Evolutionary conservation across 1,139 yeast genomes (phyloP), one percentile per base, ranked within the genome.

Genomic region (Zygosaccharomyces sapae): DNA sequence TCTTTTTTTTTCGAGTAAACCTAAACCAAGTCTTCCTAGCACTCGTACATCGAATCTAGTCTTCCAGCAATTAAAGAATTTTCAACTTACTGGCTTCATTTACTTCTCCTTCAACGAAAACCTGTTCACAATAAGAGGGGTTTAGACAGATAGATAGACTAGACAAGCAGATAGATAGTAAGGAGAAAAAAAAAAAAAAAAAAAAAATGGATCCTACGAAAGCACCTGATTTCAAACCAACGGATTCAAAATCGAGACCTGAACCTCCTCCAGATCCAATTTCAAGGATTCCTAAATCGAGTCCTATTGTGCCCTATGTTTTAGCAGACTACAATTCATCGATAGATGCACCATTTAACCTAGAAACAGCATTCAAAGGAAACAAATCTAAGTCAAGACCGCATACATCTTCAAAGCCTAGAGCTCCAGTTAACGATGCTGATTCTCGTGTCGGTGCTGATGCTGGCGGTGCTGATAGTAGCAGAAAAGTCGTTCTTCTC

Each of bases 171-270:
- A 22, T 22, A 22, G 25, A 22, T 7, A 22, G 25, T 22, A 22
- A 22, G 25, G 25, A 22, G 25, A 22, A 22, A 22, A 22, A 22
- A 22, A 22, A 22, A 19, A 22, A n/a, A 22, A 7, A 22, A 22
- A 22, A 22, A 22, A 22, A 22, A 41, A 84, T 85, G 94, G 94
- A 85, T 62, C 94, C 94, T 27, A 83, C 86, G 5, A 77, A 80
- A 68, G 92, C 84, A 57, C 90, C 92, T 27, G 79, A 83, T 63
- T 85, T 84, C 64, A 76, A 79, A 43, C 89, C 90, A 6, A 87
- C 89, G 3, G 79, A 86, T 9, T 73, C 77, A 41, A 76, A 80
- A 49, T 79, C 77, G 41, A 68, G 73, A 53, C 70, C 80, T 34
- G 79, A 77, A 58, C 90, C 92, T 5, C 79, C 89, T 4, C 69